Evolutionary conservation across 1,284 basidiomycete species (phyloP).

Genomic region (Takashimella tepidaria): DNA sequence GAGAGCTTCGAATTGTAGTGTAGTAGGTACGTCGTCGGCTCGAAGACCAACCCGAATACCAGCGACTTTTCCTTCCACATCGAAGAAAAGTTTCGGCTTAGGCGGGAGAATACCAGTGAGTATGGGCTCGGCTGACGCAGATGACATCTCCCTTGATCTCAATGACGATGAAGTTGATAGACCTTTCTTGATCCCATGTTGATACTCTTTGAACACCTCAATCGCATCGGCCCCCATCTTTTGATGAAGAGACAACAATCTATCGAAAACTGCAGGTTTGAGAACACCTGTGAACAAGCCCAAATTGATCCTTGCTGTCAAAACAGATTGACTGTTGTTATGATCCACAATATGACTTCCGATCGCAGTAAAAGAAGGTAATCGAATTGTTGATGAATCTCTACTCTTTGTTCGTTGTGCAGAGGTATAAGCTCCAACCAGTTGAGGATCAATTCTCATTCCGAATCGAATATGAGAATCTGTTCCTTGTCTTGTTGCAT

Average conservation of each 20-base stretch:
- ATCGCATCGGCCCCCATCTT: slow-evolving; percentile 33
- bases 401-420: slow-evolving; percentile 21
- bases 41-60: slow-evolving; percentile 38
- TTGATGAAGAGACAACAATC: slow-evolving; percentile 40
- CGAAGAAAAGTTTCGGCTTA: slow-evolving; percentile 11
- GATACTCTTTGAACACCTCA: slow-evolving; percentile 24
- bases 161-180: too few relatives aligned
- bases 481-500: slow-evolving; percentile 15
- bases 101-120: too few relatives aligned
- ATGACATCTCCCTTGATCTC: not conserved
- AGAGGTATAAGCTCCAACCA: slow-evolving; percentile 34
- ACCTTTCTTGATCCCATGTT: slow-evolving; percentile 3
- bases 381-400: slow-evolving; percentile 26
- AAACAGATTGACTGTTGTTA: slow-evolving; percentile 2
- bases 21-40: slow-evolving; percentile 40
- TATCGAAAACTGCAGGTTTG: slow-evolving; percentile 43
- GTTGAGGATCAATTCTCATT: slow-evolving; percentile 29
- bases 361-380: slow-evolving; percentile 21
- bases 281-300: slow-evolving; percentile 44
- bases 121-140: too few relatives aligned
- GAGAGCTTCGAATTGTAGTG: slow-evolving; percentile 38
- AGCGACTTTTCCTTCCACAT: slow-evolving; percentile 26
- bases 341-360: slow-evolving; percentile 10
- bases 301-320: slow-evolving; percentile 31
- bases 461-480: slow-evolving; percentile 26